Percentiles rank a stretch among this genome's conserved stretches.
phyloP scores from a whole-genome alignment of 1,284 basidiomycete genomes.

The Sporisorium exsertum region DNA sequence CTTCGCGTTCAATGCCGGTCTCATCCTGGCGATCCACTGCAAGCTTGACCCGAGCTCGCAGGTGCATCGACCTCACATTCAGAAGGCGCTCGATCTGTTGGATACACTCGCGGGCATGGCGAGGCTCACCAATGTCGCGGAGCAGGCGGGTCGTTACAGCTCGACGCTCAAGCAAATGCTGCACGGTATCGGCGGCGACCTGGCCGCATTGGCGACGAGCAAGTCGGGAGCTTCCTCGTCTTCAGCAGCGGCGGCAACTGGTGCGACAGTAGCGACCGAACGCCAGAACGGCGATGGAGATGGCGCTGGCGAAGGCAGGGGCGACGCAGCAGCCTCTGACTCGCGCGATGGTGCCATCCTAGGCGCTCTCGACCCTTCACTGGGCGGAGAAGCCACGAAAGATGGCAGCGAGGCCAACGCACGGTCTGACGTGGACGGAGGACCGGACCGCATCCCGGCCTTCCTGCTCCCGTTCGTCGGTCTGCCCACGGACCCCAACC shows the following conservation, averaged over 20 bases:
- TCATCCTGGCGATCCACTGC: constrained; percentile 56
- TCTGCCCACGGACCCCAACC: constrained; percentile 44
- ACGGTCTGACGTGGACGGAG: constrained; percentile 32
- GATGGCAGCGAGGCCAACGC: constrained; percentile 13
- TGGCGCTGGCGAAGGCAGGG: constrained; percentile 8
- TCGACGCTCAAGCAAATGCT: constrained; percentile 57
- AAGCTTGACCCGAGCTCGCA: constrained; percentile 47
- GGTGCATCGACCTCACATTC: constrained; percentile 54
- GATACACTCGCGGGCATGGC: constrained; percentile 41
- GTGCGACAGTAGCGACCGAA: constrained; percentile 5
- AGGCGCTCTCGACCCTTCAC: constrained; percentile 37
- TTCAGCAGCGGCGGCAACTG: constrained; percentile 7
- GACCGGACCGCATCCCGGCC: constrained; percentile 37
- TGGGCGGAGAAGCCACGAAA: constrained; percentile 17
- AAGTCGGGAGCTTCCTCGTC: constrained; percentile 17
- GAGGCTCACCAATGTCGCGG: constrained; percentile 50
- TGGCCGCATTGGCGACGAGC: constrained; percentile 29
- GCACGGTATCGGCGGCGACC: constrained; percentile 38
- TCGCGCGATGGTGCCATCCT: constrained; percentile 21
- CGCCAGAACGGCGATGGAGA: constrained; percentile 10
- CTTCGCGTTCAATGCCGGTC: constrained; percentile 57
- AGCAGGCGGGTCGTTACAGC: constrained; percentile 59
- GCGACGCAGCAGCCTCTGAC: constrained; percentile 3
- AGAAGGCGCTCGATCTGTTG: constrained; percentile 55
- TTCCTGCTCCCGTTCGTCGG: constrained; percentile 51